Base-by-base conservation (phyloP, 2,329 filamentous ascomycete genomes). In the Aspergillus pseudoterreus region DNA sequence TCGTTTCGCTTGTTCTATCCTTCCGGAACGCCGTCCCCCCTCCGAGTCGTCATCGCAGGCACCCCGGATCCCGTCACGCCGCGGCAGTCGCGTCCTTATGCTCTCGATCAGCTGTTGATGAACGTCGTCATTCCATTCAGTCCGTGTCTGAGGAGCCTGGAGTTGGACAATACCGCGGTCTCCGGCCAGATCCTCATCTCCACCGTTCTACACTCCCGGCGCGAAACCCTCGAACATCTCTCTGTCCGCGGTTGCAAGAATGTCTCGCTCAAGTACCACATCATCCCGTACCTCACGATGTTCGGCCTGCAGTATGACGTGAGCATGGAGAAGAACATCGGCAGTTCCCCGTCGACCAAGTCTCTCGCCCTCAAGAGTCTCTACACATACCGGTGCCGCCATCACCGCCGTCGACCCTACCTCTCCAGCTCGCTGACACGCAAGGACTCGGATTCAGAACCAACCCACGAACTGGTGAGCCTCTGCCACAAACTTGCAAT, bases 181-280 rank as follows among this genome's bases (percentile, higher is more conserved):
- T 80, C 78, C 21, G 82, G 82, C 22, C 76, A 79, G 49, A 80
- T 79, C 39, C 72, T 84, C 43, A 78, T 79, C 8, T 76, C 75
- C 35, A 79, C 74, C 17, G 79, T 84, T 15, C 69, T 84, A 47
- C 74, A 79, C 54, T 73, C 78, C 38, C 76, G 80, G 27, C 75
- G 78, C 50, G 74, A 77, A 49, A 82, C 78, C 0, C 69, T 84
- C 43, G 75, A 80, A 61, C 81, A 84, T 60, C 72, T 84, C 42
- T 83, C 81, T 1, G 80, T 84, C 44, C 78, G 82, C 19, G 82
- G 82, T 17, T 84, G 82, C 72, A 83, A 84, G 67, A 83, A 84
- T 63, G 82, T 84, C 35, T 83, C 81, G 11, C 76, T 84, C 57
- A 84, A 84, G 62, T 84, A 84, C 62, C 81, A 84, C 61, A 80